Evolutionary conservation across 164 flowering plant species (phyloP).

Genomic region (Litsea cubeba): DNA sequence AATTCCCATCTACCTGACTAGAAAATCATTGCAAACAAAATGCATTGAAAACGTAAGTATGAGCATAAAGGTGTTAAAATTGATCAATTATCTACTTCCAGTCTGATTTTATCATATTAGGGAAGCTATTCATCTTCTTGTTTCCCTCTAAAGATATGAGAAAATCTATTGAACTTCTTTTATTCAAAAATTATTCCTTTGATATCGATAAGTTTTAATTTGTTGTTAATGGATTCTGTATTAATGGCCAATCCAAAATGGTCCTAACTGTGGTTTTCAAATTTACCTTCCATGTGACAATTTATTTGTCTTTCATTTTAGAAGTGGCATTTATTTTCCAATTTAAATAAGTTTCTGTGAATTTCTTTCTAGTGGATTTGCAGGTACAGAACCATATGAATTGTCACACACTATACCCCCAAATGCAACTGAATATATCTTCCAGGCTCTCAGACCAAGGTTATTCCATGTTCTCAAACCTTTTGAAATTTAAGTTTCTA

Average conservation of each 20-base stretch:
- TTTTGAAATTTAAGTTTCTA: neutral
- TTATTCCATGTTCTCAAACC: constrained; percentile 5
- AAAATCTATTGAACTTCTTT: too few species aligned
- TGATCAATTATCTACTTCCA: too few species aligned
- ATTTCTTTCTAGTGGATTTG: constrained; percentile 30
- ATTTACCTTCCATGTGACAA: neutral
- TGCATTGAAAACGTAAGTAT: too few species aligned
- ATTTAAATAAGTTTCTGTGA: neutral
- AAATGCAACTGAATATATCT: constrained; percentile 69
- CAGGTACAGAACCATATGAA: constrained; percentile 43
- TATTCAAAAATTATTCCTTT: too few species aligned
- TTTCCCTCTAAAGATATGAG: too few species aligned
- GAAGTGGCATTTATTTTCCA: neutral
- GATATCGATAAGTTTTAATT: neutral
- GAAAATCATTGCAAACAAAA: too few species aligned
- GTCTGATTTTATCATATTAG: too few species aligned
- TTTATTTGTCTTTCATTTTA: neutral
- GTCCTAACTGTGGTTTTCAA: neutral
- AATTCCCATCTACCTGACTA: too few species aligned
- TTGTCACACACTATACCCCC: constrained; percentile 40
- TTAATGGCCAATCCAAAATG: neutral
- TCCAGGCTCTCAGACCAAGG: constrained; percentile 74
- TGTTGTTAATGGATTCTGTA: neutral
- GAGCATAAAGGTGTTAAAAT: too few species aligned
- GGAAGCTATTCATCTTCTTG: too few species aligned